phyloP scores from a whole-genome alignment of 1,284 basidiomycete species.

The Quambalaria eucalypti region DNA sequence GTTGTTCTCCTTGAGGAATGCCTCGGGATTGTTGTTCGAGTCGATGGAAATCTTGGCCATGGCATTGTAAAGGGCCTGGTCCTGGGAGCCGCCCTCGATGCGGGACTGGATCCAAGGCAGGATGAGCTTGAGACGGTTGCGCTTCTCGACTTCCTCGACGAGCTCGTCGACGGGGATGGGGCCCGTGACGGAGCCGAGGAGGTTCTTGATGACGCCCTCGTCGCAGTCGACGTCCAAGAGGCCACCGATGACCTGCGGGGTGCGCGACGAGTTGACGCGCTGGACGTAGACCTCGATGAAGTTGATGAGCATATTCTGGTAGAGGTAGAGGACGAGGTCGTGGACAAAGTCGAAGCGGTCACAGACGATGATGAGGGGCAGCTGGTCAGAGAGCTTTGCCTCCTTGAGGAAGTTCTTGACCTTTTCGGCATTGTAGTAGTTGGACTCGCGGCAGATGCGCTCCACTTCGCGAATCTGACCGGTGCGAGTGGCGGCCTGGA shows the following conservation, averaged over 20 bases:
- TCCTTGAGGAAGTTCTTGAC: constrained; percentile 99
- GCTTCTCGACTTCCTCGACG: constrained; percentile 65
- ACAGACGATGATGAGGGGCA: constrained; percentile 98
- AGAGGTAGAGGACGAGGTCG: constrained; percentile 94
- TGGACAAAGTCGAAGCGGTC: constrained; percentile 99
- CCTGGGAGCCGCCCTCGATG: constrained; percentile 83
- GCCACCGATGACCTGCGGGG: constrained; percentile 96
- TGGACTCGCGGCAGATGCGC: constrained; percentile 94
- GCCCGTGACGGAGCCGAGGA: constrained; percentile 86
- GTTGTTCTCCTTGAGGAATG: constrained; percentile 97
- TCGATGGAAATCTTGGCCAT: constrained; percentile 98
- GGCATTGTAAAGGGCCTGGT: constrained; percentile 88
- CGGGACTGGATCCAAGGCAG: constrained; percentile 91
- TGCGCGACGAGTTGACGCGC: constrained; percentile 90
- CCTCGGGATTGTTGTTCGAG: constrained; percentile 94
- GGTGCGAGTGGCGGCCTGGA: constrained; percentile 95
- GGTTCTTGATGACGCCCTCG: constrained; percentile 85
- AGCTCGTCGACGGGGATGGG: constrained; percentile 84
- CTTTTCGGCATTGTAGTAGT: constrained; percentile 97
- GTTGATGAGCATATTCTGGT: constrained; percentile 91
- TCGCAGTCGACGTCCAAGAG: constrained; percentile 94
- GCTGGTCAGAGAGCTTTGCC: constrained; percentile 89
- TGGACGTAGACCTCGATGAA: constrained; percentile 99
- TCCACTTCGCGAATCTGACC: constrained; percentile 98
- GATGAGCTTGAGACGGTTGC: constrained; percentile 92